Conservation (phyloP, 2,329 filamentous ascomycete species). For the Cladosporium velox region DNA sequence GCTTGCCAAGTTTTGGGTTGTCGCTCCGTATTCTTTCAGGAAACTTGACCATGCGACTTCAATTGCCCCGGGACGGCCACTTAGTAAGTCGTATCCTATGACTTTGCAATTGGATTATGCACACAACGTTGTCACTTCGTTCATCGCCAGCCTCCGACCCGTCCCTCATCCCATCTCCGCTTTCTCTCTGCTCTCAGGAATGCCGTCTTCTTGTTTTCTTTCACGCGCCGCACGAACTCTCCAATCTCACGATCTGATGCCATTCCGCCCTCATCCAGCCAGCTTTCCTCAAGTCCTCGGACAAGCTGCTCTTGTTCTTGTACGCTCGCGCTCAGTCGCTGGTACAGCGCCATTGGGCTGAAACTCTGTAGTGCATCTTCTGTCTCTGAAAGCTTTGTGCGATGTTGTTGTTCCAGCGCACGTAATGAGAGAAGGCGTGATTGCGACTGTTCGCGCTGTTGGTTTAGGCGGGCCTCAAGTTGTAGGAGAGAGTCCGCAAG, state of each 20-base stretch:
- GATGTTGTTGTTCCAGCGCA: conserved; percentile 89
- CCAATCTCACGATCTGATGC: conserved; percentile 78
- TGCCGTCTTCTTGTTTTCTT: conserved; percentile 75
- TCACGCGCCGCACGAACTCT: conserved; percentile 81
- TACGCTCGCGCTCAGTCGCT: conserved; percentile 72
- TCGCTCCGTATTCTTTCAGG: background rate
- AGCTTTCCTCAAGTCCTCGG: conserved; percentile 86
- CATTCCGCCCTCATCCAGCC: conserved; percentile 66
- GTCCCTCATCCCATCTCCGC: conserved; percentile 91
- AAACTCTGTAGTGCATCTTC: conserved; percentile 82
- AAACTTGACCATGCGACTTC: background rate
- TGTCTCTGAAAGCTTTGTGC: conserved; percentile 83
- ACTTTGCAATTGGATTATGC: background rate
- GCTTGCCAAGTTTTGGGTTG: background rate
- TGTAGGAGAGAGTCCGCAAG: conserved; percentile 65
- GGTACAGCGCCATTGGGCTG: conserved; percentile 82
- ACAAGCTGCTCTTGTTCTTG: conserved; percentile 82
- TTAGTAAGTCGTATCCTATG: background rate
- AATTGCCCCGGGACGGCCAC: background rate
- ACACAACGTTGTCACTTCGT: background rate
- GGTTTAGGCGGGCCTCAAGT: conserved; percentile 60
- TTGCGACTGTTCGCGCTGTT: conserved; percentile 71
- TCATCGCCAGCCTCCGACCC: conserved; percentile 92
- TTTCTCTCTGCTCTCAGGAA: conserved; percentile 84
- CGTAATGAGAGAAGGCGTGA: conserved; percentile 80